Evolutionary conservation across 2,329 filamentous ascomycete species (phyloP).

Genomic region (Macroventuria anomochaeta): DNA sequence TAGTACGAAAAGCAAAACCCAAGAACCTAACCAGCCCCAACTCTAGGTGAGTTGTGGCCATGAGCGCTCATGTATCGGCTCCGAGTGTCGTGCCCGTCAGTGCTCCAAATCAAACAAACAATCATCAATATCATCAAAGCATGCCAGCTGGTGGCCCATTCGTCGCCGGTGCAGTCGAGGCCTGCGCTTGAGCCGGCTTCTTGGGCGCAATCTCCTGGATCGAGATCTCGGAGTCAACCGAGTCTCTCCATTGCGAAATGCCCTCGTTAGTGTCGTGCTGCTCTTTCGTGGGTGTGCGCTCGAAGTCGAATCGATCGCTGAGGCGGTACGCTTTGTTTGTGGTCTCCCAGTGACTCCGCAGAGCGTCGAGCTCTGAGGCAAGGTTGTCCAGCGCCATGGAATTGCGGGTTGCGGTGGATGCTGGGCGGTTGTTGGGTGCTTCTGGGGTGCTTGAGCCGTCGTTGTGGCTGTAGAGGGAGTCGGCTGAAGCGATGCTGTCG

Average conservation of each 20-base stretch:
- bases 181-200: constrained; percentile 4
- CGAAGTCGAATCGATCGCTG: constrained; percentile 88
- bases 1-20: background rate
- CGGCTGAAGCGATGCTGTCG: constrained; percentile 67
- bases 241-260: constrained; percentile 45
- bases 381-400: constrained; percentile 84
- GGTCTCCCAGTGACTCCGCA: constrained; percentile 92
- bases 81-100: background rate
- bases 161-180: constrained; percentile 3
- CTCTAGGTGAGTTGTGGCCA: background rate
- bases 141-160: constrained; percentile 13
- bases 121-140: constrained; percentile 16
- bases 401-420: constrained; percentile 55
- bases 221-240: constrained; percentile 10
- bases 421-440: constrained; percentile 34
- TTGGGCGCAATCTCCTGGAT: constrained; percentile 13
- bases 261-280: constrained; percentile 42
- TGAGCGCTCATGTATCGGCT: constrained; percentile 7
- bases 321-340: constrained; percentile 95
- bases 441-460: constrained; percentile 47
- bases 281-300: constrained; percentile 56
- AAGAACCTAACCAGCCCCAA: background rate
- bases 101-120: constrained; percentile 6
- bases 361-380: constrained; percentile 87
- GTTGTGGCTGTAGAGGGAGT: constrained; percentile 57